phyloP scores from a whole-genome alignment of 495 filamentous ascomycete genomes.

The Aspergillus campestris region DNA sequence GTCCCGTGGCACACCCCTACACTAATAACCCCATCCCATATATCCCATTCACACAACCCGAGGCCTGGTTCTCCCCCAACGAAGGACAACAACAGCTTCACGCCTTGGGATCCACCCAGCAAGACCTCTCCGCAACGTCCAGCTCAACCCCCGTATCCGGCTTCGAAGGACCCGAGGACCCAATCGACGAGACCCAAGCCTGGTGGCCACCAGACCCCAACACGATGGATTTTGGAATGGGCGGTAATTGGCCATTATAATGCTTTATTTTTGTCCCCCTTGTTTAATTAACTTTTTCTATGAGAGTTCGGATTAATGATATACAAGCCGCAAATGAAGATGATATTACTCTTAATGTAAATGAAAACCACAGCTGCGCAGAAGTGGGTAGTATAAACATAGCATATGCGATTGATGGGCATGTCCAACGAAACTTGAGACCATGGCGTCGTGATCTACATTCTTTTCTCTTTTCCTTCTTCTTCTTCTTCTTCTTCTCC shows the following conservation, averaged over 20 bases:
- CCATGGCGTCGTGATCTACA: too few species aligned
- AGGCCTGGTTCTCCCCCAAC: constrained; percentile 23
- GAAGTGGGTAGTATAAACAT: too few species aligned
- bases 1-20: constrained; percentile 18
- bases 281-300: too few species aligned
- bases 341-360: too few species aligned
- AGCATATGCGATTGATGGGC: too few species aligned
- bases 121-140: constrained; percentile 15
- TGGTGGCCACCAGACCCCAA: constrained; percentile 51
- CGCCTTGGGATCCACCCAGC: constrained; percentile 3
- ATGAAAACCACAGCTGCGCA: too few species aligned
- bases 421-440: too few species aligned
- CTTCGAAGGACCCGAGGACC: constrained; percentile 38
- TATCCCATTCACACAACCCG: constrained; percentile 7
- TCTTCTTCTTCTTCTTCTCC: too few species aligned
- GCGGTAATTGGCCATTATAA: constrained; percentile 34
- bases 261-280: not conserved
- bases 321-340: not conserved
- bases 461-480: too few species aligned
- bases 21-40: constrained; percentile 8
- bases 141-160: constrained; percentile 26
- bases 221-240: constrained; percentile 35
- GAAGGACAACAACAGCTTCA: constrained; percentile 7
- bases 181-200: constrained; percentile 48
- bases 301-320: not conserved